phyloP scores from a whole-genome alignment of 192 early-diverging fungal genomes.

The Coemansia interrupta region DNA sequence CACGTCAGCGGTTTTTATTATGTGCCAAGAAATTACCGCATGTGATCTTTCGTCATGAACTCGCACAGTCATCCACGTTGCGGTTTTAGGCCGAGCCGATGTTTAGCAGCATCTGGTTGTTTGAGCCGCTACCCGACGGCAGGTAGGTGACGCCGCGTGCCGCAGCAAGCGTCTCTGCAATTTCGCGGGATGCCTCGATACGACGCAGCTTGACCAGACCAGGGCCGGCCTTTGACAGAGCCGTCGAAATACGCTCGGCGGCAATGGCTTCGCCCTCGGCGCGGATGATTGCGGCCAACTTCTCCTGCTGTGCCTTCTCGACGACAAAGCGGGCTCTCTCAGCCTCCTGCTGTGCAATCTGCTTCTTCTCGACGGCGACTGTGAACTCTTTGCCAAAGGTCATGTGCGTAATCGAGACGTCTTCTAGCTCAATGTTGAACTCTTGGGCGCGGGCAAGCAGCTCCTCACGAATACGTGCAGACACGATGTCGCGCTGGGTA shows the following conservation, averaged over 20 bases:
- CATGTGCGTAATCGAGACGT: slow-evolving; percentile 98
- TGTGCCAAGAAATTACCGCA: too few species aligned
- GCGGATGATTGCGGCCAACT: slow-evolving; percentile 91
- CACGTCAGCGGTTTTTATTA: too few species aligned
- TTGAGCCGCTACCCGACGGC: slow-evolving; percentile 60
- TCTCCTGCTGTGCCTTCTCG: slow-evolving; percentile 98
- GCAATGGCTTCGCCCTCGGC: slow-evolving; percentile 96
- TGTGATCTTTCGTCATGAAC: too few species aligned
- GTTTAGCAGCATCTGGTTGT: slow-evolving; percentile 75
- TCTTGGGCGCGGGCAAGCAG: slow-evolving; percentile 88
- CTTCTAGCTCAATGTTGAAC: slow-evolving; percentile 94
- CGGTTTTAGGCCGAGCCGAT: slow-evolving; percentile 50
- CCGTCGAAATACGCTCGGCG: slow-evolving; percentile 85
- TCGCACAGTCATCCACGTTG: neutral
- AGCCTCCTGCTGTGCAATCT: slow-evolving; percentile 99
- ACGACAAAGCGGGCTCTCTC: slow-evolving; percentile 98
- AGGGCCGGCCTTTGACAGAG: slow-evolving; percentile 86
- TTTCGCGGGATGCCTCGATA: slow-evolving; percentile 96
- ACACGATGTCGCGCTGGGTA: slow-evolving; percentile 95
- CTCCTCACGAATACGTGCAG: slow-evolving; percentile 87
- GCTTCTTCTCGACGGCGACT: slow-evolving; percentile 96
- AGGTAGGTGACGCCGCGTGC: slow-evolving; percentile 89
- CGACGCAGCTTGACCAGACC: slow-evolving; percentile 93
- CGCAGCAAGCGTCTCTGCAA: slow-evolving; percentile 79
- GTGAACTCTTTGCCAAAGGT: slow-evolving; percentile 99